Evolutionary conservation across 345 rosid genomes (phyloP), one percentile per base, ranked within the genome.

Genomic region (Eutrema yunnanense): DNA sequence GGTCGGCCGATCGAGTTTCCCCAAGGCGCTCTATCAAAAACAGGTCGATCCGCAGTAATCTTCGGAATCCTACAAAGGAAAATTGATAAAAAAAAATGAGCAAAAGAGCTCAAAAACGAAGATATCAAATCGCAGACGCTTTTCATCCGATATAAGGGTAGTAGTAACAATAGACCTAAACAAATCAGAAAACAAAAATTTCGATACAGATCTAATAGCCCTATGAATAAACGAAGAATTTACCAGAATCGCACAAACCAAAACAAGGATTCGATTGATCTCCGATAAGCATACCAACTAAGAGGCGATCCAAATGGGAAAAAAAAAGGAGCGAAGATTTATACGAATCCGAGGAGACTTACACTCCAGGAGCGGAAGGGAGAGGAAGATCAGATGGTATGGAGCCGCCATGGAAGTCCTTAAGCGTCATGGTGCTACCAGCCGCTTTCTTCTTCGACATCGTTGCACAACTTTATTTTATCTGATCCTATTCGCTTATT

Each of bases 331-430:
- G 7, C 27, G 38, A 36, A 46, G 26, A 37, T 29, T 26, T 26
- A 16, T 33, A 19, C 7, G 67, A 75, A 61, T 68, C 69, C 3
- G 3, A 6, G 34, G 42, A 69, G 33, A 77, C 87, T 84, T 84
- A 90, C 98, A 86, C 85, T 77, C 96, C 95, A 69, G 95, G 98
- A 74, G 96, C 96, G 30, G 98, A 92, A 78, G 98, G 98, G 12
- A 92, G 89, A 73, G 84, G 83, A 64, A 90, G 87, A 84, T 92
- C 92, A 70, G 92, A 62, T 43, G 95, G 95, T 59, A 92, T 92
- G 37, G 95, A 88, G 62, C 96, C 96, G 75, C 98, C 96, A 76
- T 90, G 98, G 82, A 92, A 92, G 66, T 87, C 98, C 84, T 88
- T 90, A 42, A 92, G 89, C 58, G 91, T 88, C 95, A 92, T 90